Conservation (phyloP, 306 rosid species). For the Acacia melanoxylon region DNA sequence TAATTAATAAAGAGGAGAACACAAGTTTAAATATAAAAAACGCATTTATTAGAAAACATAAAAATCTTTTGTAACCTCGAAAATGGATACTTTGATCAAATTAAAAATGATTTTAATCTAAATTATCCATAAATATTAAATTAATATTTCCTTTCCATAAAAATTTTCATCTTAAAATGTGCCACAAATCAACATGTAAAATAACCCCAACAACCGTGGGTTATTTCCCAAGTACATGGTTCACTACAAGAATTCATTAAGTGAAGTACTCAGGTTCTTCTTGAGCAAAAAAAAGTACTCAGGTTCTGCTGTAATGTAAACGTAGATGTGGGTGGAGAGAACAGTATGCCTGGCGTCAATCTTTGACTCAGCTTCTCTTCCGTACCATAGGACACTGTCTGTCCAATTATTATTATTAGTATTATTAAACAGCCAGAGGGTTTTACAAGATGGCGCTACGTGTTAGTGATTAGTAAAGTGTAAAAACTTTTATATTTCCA, state of each 20-base stretch:
- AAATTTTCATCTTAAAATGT: background rate
- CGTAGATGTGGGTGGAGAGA: background rate
- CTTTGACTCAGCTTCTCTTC: background rate
- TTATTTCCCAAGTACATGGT: background rate
- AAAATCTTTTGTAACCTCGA: no score
- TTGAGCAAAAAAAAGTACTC: no score
- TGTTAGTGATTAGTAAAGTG: background rate
- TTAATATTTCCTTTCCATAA: no score
- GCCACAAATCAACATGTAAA: background rate
- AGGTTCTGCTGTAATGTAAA: background rate
- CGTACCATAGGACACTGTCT: background rate
- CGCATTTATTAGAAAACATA: no score
- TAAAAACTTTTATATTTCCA: background rate
- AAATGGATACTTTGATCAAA: no score
- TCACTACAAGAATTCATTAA: no score
- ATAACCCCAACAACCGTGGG: background rate
- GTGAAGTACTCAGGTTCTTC: background rate
- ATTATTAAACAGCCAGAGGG: background rate
- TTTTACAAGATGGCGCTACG: no score
- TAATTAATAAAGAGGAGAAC: no score
- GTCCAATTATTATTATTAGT: background rate
- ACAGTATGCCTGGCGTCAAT: background rate
- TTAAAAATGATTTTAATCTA: background rate
- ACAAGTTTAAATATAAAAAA: no score
- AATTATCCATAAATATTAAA: background rate